Conservation (phyloP, 2,329 filamentous ascomycete species). For the Botryotinia globosa region DNA sequence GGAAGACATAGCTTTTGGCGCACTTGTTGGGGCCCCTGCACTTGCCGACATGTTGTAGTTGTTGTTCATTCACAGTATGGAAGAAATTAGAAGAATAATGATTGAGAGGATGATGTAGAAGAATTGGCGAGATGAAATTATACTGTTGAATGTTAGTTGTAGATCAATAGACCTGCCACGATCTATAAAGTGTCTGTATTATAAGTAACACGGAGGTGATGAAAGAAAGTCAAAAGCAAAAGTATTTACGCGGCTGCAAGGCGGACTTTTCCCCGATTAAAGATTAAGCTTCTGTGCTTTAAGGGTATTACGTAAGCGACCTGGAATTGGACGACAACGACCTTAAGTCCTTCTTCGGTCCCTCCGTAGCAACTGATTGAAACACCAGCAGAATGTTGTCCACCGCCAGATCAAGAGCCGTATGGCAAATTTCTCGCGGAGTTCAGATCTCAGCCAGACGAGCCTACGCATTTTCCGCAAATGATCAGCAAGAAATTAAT, state of each 20-base stretch:
- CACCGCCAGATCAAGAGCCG: conserved; percentile 42
- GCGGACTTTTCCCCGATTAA: conserved; percentile 13
- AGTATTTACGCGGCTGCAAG: conserved; percentile 2
- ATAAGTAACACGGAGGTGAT: conserved; percentile 12
- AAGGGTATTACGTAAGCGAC: conserved; percentile 11
- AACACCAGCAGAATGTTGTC: conserved; percentile 43
- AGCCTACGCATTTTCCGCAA: conserved; percentile 45
- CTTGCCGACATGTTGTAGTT: conserved; percentile 32
- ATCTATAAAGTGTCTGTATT: neutral
- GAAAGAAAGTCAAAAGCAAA: conserved; percentile 12
- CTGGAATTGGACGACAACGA: conserved; percentile 15
- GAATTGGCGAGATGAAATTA: neutral
- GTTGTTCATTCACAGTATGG: neutral
- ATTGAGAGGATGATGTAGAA: neutral
- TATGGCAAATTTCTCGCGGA: conserved; percentile 41
- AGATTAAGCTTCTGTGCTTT: conserved; percentile 19
- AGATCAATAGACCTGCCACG: neutral
- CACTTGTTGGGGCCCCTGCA: conserved; percentile 28
- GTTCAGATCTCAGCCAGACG: conserved; percentile 33
- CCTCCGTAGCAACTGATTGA: conserved; percentile 29
- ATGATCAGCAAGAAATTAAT: conserved; percentile 44
- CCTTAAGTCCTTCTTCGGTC: neutral
- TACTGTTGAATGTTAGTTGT: neutral
- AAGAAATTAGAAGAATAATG: neutral
- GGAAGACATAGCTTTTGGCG: conserved; percentile 75